Conservation (phyloP, 345 rosid species). For the Hibiscus mutabilis region DNA sequence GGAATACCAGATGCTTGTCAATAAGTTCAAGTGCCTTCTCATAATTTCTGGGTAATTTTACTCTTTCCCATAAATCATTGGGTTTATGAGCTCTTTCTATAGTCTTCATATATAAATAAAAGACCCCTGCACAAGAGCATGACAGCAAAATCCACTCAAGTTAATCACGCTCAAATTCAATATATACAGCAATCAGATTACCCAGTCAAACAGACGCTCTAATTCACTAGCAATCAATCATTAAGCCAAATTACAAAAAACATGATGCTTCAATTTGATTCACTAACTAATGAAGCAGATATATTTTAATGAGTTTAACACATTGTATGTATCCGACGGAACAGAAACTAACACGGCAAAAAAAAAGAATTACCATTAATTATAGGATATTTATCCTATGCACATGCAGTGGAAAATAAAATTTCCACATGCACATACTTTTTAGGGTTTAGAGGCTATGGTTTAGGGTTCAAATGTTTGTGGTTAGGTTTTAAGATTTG, state of each 20-base stretch:
- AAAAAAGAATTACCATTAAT: background rate
- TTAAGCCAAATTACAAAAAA: background rate
- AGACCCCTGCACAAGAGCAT: constrained; percentile 58
- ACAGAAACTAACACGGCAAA: background rate
- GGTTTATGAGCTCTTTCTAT: constrained; percentile 97
- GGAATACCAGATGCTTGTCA: constrained; percentile 78
- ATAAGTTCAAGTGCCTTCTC: constrained; percentile 88
- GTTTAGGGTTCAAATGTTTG: no score
- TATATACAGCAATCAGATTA: background rate
- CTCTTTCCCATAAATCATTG: constrained; percentile 79
- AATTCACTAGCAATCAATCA: background rate
- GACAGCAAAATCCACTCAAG: background rate
- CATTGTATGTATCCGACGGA: background rate
- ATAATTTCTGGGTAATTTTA: constrained; percentile 77
- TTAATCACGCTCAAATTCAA: no score
- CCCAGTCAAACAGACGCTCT: background rate
- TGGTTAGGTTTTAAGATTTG: no score
- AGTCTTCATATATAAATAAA: constrained; percentile 88
- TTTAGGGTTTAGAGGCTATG: no score
- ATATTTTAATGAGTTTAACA: no score
- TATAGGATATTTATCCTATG: background rate
- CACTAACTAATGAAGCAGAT: no score
- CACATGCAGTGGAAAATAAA: no score
- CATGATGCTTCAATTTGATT: background rate
- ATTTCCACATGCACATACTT: no score